phyloP scores from a whole-genome alignment of 345 rosid species.

The Murraya koenigii region DNA sequence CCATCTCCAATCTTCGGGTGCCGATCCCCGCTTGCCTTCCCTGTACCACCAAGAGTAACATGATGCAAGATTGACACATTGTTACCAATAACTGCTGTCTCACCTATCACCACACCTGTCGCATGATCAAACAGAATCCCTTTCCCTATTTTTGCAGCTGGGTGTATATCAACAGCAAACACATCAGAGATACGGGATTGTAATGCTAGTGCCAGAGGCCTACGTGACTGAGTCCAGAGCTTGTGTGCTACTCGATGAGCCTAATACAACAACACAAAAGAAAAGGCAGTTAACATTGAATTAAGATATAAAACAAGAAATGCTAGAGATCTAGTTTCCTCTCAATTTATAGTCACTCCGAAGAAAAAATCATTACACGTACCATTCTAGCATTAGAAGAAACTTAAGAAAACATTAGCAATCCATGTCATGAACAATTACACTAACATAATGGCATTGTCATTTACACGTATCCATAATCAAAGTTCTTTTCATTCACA shows the following conservation, averaged over 20 bases:
- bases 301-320: neutral
- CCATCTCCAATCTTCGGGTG: constrained; percentile 98
- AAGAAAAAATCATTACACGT: neutral
- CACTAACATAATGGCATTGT: neutral
- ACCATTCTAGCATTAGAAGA: neutral
- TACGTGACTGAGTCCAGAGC: constrained; percentile 70
- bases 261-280: constrained; percentile 29
- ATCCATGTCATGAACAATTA: neutral
- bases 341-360: neutral
- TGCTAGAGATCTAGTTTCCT: neutral
- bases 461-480: neutral
- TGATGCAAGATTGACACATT: constrained; percentile 92
- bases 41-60: constrained; percentile 91
- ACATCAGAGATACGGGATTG: constrained; percentile 94
- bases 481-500: too few relatives aligned
- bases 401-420: neutral
- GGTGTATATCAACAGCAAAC: constrained; percentile 92
- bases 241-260: constrained; percentile 92
- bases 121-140: constrained; percentile 92
- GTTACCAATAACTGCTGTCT: constrained; percentile 88
- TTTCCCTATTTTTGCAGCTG: constrained; percentile 88
- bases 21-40: constrained; percentile 74
- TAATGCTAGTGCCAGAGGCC: constrained; percentile 84
- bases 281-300: neutral
- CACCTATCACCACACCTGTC: constrained; percentile 87